Evolutionary conservation across 2,329 filamentous ascomycete genomes (phyloP).

Genomic region (Aspergillus phoenicis): DNA sequence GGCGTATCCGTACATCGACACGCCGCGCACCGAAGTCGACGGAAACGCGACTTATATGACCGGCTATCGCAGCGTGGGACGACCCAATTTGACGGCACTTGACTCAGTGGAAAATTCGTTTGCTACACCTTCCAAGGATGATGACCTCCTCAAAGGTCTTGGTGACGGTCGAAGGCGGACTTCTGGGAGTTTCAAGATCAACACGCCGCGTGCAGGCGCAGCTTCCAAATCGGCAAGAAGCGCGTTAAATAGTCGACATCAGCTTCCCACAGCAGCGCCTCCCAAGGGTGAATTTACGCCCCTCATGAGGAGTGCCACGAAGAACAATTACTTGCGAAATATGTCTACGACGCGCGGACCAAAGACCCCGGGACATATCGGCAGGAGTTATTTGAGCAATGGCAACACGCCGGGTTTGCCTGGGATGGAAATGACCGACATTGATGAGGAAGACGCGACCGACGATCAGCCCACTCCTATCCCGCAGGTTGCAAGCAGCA

Average conservation of each 20-base stretch:
- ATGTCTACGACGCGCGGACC: slow-evolving; percentile 63
- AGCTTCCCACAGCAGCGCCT: slow-evolving; percentile 63
- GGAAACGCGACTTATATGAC: slow-evolving; percentile 82
- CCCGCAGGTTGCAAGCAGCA: slow-evolving; percentile 76
- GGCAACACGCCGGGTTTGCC: slow-evolving; percentile 76
- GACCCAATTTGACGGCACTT: slow-evolving; percentile 54
- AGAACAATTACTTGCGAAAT: slow-evolving; percentile 63
- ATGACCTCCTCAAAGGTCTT: slow-evolving; percentile 75
- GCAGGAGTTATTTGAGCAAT: slow-evolving; percentile 64
- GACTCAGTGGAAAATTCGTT: slow-evolving; percentile 90
- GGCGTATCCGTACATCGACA: slow-evolving; percentile 74
- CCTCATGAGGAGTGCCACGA: slow-evolving; percentile 76
- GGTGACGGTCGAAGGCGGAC: slow-evolving; percentile 62
- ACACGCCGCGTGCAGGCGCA: slow-evolving; percentile 74
- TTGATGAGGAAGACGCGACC: slow-evolving; percentile 66
- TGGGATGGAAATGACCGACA: slow-evolving; percentile 67
- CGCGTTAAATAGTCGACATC: slow-evolving; percentile 70
- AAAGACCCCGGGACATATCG: slow-evolving; percentile 70
- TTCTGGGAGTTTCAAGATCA: slow-evolving; percentile 59
- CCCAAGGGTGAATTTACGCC: slow-evolving; percentile 84
- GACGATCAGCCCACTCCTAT: slow-evolving; percentile 72
- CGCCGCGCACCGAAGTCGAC: slow-evolving; percentile 75
- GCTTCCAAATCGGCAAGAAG: slow-evolving; percentile 43
- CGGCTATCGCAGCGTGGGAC: slow-evolving; percentile 59
- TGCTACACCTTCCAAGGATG: slow-evolving; percentile 73